Percentiles rank a stretch among this genome's conserved stretches.
These are phyloP conservation scores for Corchorus capsularis DNA, from an alignment of 345 rosid species.

Conservation along the genomic window DNA sequence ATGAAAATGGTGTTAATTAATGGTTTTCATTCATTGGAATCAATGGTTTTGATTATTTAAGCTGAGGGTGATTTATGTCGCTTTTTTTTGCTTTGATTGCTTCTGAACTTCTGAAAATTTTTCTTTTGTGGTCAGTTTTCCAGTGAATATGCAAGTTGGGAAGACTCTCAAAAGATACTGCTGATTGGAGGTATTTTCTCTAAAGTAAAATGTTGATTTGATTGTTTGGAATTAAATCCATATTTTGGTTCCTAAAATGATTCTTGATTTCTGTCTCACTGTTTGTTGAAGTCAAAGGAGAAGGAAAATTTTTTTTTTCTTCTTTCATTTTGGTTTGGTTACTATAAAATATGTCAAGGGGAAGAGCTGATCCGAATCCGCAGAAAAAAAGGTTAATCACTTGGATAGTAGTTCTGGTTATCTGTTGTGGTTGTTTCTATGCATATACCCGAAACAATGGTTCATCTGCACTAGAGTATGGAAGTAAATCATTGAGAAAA, in stretches of 20 bases:
- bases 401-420: constrained; percentile 45
- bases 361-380: constrained; percentile 83
- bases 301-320: neutral
- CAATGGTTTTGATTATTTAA: neutral
- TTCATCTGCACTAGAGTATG: constrained; percentile 77
- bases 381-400: constrained; percentile 82
- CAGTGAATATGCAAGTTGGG: constrained; percentile 7
- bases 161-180: neutral
- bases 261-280: neutral
- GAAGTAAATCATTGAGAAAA: constrained; percentile 65
- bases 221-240: neutral
- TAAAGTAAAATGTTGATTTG: neutral
- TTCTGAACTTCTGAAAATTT: neutral
- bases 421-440: constrained; percentile 69
- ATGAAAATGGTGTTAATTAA: no score
- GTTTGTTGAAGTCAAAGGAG: neutral
- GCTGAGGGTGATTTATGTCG: neutral
- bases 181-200: neutral
- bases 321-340: constrained; percentile 1
- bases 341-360: constrained; percentile 50
- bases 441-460: constrained; percentile 61
- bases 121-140: neutral
- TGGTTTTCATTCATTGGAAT: no score
- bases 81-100: neutral
- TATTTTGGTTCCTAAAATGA: neutral